phyloP scores from a whole-genome alignment of 257 asterid species.

The Jasminum sambac region DNA sequence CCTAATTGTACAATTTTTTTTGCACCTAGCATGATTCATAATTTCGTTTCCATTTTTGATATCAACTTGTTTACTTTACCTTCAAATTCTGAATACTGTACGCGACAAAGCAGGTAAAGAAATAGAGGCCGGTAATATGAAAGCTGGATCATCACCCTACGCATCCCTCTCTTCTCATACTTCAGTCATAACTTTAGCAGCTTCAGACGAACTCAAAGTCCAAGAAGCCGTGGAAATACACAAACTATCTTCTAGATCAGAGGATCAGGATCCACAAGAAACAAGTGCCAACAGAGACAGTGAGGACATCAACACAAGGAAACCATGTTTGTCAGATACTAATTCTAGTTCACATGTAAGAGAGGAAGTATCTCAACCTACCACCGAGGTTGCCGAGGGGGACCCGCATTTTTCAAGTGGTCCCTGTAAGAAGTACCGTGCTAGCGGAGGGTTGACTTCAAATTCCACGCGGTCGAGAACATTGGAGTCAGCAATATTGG shows the following conservation, averaged over 20 bases:
- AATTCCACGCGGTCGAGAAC: constrained; percentile 18
- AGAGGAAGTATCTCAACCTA: constrained; percentile 15
- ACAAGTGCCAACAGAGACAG: neutral
- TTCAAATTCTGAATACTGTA: constrained; percentile 7
- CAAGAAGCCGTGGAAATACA: neutral
- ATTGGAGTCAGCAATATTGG: constrained; percentile 38
- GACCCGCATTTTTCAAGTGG: constrained; percentile 3
- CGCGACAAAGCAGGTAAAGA: constrained; percentile 9
- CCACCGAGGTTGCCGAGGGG: constrained; percentile 14
- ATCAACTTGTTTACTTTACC: constrained; percentile 10
- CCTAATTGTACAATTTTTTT: too few relatives aligned
- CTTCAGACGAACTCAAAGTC: constrained; percentile 28
- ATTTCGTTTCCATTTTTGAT: neutral
- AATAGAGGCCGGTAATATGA: neutral
- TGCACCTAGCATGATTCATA: too few relatives aligned
- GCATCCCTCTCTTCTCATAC: constrained; percentile 7
- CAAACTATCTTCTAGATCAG: constrained; percentile 4
- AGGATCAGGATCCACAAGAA: constrained; percentile 6
- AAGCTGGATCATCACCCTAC: constrained; percentile 3
- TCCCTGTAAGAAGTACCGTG: constrained; percentile 10
- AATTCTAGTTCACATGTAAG: constrained; percentile 11
- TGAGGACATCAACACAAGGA: neutral
- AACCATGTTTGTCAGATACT: constrained; percentile 2
- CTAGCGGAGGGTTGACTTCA: neutral
- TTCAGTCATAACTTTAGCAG: constrained; percentile 29